Conservation (phyloP, 192 early-diverging fungal species). For the Nowakowskiella sp. region DNA sequence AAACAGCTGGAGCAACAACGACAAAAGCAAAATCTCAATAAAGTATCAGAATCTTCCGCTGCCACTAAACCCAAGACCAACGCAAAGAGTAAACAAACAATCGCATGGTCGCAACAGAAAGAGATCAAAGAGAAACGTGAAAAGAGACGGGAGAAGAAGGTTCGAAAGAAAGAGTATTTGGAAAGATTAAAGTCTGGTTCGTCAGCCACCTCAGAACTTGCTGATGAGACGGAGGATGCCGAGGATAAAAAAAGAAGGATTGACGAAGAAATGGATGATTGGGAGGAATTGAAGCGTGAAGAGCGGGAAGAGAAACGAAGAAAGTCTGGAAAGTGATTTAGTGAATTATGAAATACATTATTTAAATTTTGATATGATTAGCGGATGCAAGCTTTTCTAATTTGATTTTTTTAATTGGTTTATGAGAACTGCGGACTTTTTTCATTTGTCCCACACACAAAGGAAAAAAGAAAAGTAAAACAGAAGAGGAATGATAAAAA, state of each 20-base stretch:
- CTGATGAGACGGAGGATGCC: conserved; percentile 42
- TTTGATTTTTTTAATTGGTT: too few species aligned
- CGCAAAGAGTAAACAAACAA: conserved; percentile 27
- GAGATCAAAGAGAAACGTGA: conserved; percentile 56
- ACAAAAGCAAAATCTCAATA: conserved; percentile 57
- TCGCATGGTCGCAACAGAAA: conserved; percentile 65
- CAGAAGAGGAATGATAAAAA: too few species aligned
- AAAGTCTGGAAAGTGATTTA: conserved; percentile 1
- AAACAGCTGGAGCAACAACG: conserved; percentile 26
- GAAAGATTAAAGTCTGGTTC: conserved; percentile 32
- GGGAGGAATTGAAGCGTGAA: neutral
- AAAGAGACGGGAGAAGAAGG: conserved; percentile 61
- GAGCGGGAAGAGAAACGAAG: conserved; percentile 4
- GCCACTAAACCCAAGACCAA: conserved; percentile 27
- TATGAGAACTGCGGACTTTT: too few species aligned
- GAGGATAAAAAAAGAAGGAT: conserved; percentile 28
- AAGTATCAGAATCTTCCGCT: conserved; percentile 34
- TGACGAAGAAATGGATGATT: conserved; percentile 13
- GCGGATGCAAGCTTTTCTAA: too few species aligned
- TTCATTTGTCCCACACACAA: too few species aligned
- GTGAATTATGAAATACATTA: neutral
- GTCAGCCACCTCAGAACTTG: conserved; percentile 6
- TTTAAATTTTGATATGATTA: too few species aligned
- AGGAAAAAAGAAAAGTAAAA: too few species aligned
- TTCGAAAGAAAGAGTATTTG: conserved; percentile 26